These are phyloP conservation scores for Colletotrichum sidae DNA, from an alignment of 2,329 filamentous ascomycete species.

Conservation along the genomic window DNA sequence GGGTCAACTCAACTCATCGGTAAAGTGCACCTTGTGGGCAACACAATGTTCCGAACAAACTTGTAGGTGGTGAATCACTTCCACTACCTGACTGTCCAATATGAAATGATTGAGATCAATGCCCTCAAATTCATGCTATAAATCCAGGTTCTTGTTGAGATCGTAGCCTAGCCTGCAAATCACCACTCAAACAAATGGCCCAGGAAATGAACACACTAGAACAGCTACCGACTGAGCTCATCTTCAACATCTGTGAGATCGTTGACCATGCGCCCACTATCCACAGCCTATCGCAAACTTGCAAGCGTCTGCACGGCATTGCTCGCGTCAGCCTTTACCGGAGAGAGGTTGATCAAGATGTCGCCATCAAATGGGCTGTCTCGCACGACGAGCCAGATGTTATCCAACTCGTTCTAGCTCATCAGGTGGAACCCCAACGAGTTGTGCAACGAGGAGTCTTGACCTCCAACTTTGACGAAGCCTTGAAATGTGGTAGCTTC, in stretches of 20 bases:
- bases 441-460: neutral
- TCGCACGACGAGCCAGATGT: neutral
- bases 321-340: neutral
- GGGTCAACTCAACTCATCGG: too few relatives aligned
- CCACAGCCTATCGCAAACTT: neutral
- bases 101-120: too few relatives aligned
- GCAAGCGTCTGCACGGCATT: neutral
- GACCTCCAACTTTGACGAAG: neutral
- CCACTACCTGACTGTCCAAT: too few relatives aligned
- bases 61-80: too few relatives aligned
- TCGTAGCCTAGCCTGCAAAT: too few relatives aligned
- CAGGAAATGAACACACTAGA: neutral
- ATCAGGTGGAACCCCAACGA: neutral
- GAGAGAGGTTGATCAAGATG: neutral
- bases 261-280: neutral
- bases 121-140: too few relatives aligned
- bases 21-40: too few relatives aligned
- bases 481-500: neutral
- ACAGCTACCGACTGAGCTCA: neutral
- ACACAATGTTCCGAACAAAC: too few relatives aligned
- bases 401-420: neutral
- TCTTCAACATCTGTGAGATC: neutral
- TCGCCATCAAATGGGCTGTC: neutral
- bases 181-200: too few relatives aligned
- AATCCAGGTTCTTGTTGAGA: too few relatives aligned